phyloP scores from a whole-genome alignment of 2,329 filamentous ascomycete genomes.

The Macroventuria anomochaeta region DNA sequence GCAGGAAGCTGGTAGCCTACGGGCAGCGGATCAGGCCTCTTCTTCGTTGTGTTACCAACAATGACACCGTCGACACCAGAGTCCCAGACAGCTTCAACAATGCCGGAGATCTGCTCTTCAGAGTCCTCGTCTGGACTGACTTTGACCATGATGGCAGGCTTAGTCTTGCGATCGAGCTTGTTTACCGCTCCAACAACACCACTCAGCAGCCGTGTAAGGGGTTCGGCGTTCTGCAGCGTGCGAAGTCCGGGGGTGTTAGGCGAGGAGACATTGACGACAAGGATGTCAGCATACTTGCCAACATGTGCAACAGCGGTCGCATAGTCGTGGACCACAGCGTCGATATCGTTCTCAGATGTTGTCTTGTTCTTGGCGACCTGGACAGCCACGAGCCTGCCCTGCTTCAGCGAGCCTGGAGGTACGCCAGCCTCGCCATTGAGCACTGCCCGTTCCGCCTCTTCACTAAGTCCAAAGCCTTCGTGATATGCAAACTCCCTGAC shows the following conservation, averaged over 20 bases:
- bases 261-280: conserved; percentile 98
- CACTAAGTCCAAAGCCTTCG: conserved; percentile 67
- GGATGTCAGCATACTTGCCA: conserved; percentile 86
- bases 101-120: conserved; percentile 82
- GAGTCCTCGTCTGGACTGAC: conserved; percentile 95
- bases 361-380: conserved; percentile 97
- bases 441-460: conserved; percentile 71
- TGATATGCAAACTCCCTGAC: conserved; percentile 77
- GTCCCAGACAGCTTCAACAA: conserved; percentile 66
- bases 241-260: conserved; percentile 94
- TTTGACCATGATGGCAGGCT: conserved; percentile 93
- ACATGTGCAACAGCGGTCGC: conserved; percentile 86
- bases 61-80: conserved; percentile 94
- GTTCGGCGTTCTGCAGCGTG: conserved; percentile 82
- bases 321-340: conserved; percentile 79
- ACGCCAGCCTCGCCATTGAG: conserved; percentile 78
- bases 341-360: conserved; percentile 83
- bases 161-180: conserved; percentile 70
- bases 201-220: conserved; percentile 78
- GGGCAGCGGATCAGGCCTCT: conserved; percentile 73
- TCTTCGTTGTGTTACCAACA: conserved; percentile 95
- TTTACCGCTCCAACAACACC: conserved; percentile 83
- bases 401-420: conserved; percentile 78
- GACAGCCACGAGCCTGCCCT: conserved; percentile 81
- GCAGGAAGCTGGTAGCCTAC: conserved; percentile 68